A percentile compares a stretch with the other conserved stretches of the same genome.
Evolutionary conservation across 305 asterid species (phyloP).

Genomic region (Coffea humblotiana): DNA sequence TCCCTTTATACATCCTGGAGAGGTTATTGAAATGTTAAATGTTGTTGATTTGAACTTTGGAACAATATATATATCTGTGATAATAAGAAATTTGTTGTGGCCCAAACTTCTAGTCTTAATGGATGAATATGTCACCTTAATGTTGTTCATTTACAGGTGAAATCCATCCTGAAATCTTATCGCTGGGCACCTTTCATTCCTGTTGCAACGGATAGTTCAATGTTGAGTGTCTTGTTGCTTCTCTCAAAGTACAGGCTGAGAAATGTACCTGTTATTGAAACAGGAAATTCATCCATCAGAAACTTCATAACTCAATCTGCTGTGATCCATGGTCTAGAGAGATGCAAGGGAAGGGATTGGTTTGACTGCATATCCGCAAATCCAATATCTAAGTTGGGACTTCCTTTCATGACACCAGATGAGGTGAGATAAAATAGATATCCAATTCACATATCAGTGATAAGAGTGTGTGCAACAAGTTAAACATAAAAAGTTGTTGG

Average conservation of each 20-base stretch:
- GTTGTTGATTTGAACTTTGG: background rate
- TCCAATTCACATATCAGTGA: background rate
- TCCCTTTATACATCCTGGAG: background rate
- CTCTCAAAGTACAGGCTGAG: slow-evolving; percentile 86
- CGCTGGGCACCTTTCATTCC: slow-evolving; percentile 87
- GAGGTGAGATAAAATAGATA: slow-evolving; percentile 37
- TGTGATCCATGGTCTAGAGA: slow-evolving; percentile 67
- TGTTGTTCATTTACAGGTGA: slow-evolving; percentile 45
- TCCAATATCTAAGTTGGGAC: slow-evolving; percentile 68
- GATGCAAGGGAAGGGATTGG: slow-evolving; percentile 93
- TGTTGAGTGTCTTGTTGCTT: slow-evolving; percentile 68
- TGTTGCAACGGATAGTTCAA: slow-evolving; percentile 54
- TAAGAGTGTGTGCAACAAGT: background rate
- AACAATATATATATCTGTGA: background rate
- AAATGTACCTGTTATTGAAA: slow-evolving; percentile 76
- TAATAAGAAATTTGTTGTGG: background rate
- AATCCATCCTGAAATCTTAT: slow-evolving; percentile 65
- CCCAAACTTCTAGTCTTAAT: background rate
- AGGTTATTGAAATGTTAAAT: background rate
- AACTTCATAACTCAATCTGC: slow-evolving; percentile 95
- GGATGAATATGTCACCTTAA: background rate
- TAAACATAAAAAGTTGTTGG: background rate
- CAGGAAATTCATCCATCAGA: slow-evolving; percentile 47
- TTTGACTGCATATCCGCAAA: slow-evolving; percentile 65
- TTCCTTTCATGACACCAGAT: slow-evolving; percentile 73